These are phyloP conservation scores for Mycena crocata DNA, from an alignment of 768 basidiomycete genomes.

Conservation along the genomic window DNA sequence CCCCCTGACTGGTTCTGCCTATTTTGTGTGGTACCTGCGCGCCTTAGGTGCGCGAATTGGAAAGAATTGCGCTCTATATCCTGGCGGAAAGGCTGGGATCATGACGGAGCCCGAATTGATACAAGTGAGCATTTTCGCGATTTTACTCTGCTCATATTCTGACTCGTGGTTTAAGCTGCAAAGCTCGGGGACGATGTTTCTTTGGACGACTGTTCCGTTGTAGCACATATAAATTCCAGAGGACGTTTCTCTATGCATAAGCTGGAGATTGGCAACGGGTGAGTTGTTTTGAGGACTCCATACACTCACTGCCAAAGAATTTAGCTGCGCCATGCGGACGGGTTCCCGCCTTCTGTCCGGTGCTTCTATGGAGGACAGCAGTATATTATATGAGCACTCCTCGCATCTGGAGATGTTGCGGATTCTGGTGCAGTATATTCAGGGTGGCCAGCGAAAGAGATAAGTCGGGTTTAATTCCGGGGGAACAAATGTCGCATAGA, in stretches of 20 bases:
- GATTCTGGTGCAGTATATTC: slow-evolving; percentile 52
- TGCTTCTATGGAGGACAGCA: slow-evolving; percentile 61
- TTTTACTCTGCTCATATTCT: background rate
- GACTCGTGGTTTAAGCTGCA: background rate
- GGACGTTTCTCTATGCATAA: slow-evolving; percentile 57
- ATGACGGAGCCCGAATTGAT: slow-evolving; percentile 63
- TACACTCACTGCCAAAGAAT: background rate
- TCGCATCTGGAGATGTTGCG: slow-evolving; percentile 59
- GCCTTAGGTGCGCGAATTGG: slow-evolving; percentile 58
- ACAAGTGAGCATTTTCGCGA: slow-evolving; percentile 38
- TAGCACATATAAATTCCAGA: slow-evolving; percentile 59
- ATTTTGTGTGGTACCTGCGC: slow-evolving; percentile 59
- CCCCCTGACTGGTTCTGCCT: slow-evolving; percentile 52
- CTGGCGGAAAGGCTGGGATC: slow-evolving; percentile 54
- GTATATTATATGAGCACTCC: slow-evolving; percentile 60
- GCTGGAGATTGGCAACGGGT: slow-evolving; percentile 54
- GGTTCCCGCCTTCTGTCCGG: slow-evolving; percentile 61
- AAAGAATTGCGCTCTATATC: slow-evolving; percentile 53
- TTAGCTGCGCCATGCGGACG: slow-evolving; percentile 55
- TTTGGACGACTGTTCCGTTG: slow-evolving; percentile 59
- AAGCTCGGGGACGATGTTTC: slow-evolving; percentile 56
- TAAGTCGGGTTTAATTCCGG: too few relatives aligned
- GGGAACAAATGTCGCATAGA: too few relatives aligned
- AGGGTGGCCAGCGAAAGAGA: slow-evolving; percentile 66
- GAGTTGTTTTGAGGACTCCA: background rate